Evolutionary conservation across 768 basidiomycete species (phyloP), one percentile per base, ranked within the genome.

Genomic region (Mycena chlorophos): DNA sequence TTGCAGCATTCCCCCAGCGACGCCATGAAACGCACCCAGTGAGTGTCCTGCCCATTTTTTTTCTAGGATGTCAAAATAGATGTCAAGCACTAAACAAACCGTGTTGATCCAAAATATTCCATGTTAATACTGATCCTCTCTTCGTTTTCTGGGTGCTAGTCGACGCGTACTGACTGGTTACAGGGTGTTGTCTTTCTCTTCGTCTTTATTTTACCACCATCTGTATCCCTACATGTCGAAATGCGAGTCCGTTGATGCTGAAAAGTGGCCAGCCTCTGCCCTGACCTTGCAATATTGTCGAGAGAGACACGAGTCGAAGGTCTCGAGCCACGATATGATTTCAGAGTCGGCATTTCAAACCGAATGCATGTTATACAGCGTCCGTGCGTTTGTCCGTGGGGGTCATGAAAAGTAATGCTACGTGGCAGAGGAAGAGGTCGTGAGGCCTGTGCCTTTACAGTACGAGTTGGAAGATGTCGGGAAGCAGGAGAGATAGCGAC

Each of bases 401-500:
- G n/a, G n/a, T n/a, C n/a, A 46, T 46, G 45, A 25, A 25, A 46
- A 31, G 39, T 19, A 46, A 47, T 46, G 19, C 47, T 49, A 42
- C 8, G 8, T 12, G 22, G 40, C 8, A 22, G 40, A 42, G n/a
- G 40, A 42, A 12, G 40, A 14, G 8, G 20, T 42, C 8, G 40
- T 57, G 25, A 30, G 45, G 56, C 60, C 53, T 52, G 56, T 61
- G 23, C 81, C 81, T 73, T 80, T 67, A 64, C 89, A 92, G 55
- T 86, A 71, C 63, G 87, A 83, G 58, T 91, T 92, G 1, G 80
- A 72, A 29, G 76, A 69, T 5, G 87, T 88, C 1, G 94, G 95
- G 68, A 95, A 84, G 63, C 95, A 97, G 2, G 91, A 94, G 4
- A 97, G 73, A 69, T 91, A 97, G 48, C 91, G 84, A 68, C 94